These are phyloP conservation scores for Nakazawaea populi DNA, from an alignment of 805 yeast genomes.

Conservation along the genomic window DNA sequence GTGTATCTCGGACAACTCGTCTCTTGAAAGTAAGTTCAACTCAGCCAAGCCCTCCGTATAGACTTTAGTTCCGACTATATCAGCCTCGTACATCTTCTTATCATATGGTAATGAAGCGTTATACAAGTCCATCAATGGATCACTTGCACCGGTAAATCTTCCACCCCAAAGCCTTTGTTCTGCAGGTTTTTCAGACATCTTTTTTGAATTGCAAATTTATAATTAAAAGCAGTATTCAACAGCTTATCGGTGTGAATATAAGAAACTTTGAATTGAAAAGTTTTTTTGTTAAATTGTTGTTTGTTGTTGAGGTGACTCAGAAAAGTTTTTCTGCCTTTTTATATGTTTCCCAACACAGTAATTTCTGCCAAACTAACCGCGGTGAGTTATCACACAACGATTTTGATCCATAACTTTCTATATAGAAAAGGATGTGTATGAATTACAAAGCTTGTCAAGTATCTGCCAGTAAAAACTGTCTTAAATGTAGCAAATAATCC, in stretches of 20 bases:
- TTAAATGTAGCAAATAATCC: too few species aligned
- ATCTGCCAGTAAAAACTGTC: too few species aligned
- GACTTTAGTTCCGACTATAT: constrained; percentile 88
- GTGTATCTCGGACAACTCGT: constrained; percentile 79
- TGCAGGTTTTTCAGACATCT: constrained; percentile 39
- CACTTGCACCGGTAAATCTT: constrained; percentile 94
- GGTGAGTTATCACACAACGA: too few species aligned
- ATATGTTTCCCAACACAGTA: too few species aligned
- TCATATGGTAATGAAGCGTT: constrained; percentile 97
- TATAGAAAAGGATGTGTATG: too few species aligned
- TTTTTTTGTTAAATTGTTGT: background rate
- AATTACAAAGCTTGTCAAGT: too few species aligned
- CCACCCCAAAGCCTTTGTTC: constrained; percentile 95
- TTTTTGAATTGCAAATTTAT: too few species aligned
- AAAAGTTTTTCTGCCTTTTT: background rate
- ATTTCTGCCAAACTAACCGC: too few species aligned
- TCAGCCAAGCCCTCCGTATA: constrained; percentile 85
- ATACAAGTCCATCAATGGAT: constrained; percentile 95
- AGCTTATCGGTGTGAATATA: too few species aligned
- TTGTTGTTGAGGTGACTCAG: background rate
- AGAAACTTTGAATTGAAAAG: background rate
- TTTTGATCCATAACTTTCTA: too few species aligned
- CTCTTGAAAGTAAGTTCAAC: constrained; percentile 63
- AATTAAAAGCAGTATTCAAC: too few species aligned
- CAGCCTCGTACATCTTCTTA: constrained; percentile 90